Evolutionary conservation across 257 asterid species (phyloP).

Genomic region (Knoxia roxburghii): DNA sequence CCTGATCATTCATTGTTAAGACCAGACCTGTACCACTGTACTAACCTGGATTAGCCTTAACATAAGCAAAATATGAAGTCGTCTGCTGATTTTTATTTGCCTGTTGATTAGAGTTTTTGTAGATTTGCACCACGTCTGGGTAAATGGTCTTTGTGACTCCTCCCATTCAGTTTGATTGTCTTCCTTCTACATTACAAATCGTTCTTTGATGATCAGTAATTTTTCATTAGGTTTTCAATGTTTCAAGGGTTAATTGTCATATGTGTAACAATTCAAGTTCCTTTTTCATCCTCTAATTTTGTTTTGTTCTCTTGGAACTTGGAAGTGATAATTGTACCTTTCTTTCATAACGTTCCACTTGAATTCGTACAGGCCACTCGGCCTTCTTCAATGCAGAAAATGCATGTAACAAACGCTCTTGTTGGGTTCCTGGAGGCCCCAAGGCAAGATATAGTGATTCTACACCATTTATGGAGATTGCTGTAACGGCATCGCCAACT

Average conservation of each 20-base stretch:
- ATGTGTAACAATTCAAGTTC: not conserved
- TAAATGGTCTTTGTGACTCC: conserved; percentile 9
- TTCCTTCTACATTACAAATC: not conserved
- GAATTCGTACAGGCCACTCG: conserved; percentile 7
- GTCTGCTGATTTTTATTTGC: conserved; percentile 13
- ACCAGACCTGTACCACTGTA: not conserved
- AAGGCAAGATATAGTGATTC: conserved; percentile 13
- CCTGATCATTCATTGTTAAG: not conserved
- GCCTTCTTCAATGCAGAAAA: conserved; percentile 14
- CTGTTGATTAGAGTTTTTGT: conserved; percentile 9
- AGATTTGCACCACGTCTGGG: conserved; percentile 15
- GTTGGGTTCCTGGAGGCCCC: conserved; percentile 6
- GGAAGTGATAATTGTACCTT: not conserved
- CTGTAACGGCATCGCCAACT: conserved; percentile 14
- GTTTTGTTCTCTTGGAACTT: not conserved
- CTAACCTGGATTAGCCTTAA: conserved; percentile 13
- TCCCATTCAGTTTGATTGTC: conserved; percentile 6
- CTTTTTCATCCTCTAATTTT: not conserved
- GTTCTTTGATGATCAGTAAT: not conserved
- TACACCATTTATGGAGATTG: conserved; percentile 8
- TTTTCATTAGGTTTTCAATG: not conserved
- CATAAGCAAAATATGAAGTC: conserved; percentile 3
- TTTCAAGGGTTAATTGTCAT: not conserved
- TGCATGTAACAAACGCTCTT: conserved; percentile 9
- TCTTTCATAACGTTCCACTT: conserved; percentile 13